Base-by-base conservation (phyloP, 2,329 filamentous ascomycete genomes). In the Fusarium phyllophilum region DNA sequence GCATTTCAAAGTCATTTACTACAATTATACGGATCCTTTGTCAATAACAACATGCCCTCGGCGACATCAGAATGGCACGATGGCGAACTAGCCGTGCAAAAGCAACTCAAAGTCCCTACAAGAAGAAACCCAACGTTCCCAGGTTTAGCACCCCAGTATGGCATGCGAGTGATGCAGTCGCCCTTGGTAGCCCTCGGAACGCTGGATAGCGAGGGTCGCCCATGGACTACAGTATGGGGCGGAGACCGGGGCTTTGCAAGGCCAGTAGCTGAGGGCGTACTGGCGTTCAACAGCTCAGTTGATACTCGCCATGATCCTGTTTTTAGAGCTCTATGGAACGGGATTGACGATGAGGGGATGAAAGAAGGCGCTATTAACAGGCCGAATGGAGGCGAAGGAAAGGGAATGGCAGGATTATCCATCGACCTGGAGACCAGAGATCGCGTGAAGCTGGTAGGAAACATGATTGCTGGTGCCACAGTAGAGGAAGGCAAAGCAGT, bases 161-260 rank as follows among this genome's bases (percentile, higher is more conserved):
- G 86, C 4, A 84, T 86, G 70, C 87, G 93, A 70, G 85, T 95
- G 7, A 85, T 87, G 57, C 83, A 83, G 22, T 91, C 90, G 1
- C 90, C 93, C 2, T 85, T 96, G 13, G 84, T 96, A 20, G 93
- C 93, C 1, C 82, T 97, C 24, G 94, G 94, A 3, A 89, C 93
- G 0, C 82, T 95, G 4, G 94, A 96, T 77, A 81, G 83, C 6
- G 78, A 90, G 26, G 87, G 88, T 5, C 84, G 89, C 26, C 93
- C 93, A 4, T 97, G 94, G 94, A 92, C 92, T 22, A 92, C 92
- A 0, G 72, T 97, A 13, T 93, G 92, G 90, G 93, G 93, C n/a
- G 94, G 94, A 22, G 85, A 91, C 66, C 82, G 87, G 2, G 93
- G 92, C 0, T 93, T 96, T 74, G 89, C 90, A 1, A 85, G 87